Evolutionary conservation across 1,284 basidiomycete genomes (phyloP).

Genomic region (Fomitopsis betulina): DNA sequence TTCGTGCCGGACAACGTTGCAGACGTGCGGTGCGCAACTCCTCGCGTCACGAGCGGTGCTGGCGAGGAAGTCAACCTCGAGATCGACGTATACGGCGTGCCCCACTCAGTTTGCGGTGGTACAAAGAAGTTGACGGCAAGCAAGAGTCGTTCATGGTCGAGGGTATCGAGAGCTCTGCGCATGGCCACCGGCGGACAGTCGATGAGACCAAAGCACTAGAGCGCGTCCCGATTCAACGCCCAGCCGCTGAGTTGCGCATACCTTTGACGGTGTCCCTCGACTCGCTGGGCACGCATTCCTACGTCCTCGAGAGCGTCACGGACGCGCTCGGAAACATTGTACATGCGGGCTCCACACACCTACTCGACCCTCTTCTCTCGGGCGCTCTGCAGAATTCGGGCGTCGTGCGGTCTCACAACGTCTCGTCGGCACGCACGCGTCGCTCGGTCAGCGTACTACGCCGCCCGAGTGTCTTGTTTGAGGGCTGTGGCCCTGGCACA

Average conservation of each 20-base stretch:
- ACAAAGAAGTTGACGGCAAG: constrained; percentile 57
- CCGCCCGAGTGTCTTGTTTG: constrained; percentile 75
- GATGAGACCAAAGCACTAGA: constrained; percentile 16
- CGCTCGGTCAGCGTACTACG: constrained; percentile 72
- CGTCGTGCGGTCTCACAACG: constrained; percentile 4
- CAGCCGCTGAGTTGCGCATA: constrained; percentile 56
- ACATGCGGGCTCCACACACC: constrained; percentile 29
- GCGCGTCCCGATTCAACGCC: constrained; percentile 15
- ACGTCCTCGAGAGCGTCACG: constrained; percentile 67
- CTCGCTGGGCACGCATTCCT: constrained; percentile 59
- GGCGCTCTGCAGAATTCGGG: not conserved
- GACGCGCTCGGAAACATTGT: constrained; percentile 75
- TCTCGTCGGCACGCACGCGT: constrained; percentile 32
- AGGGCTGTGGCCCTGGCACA: constrained; percentile 64
- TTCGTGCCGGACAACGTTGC: constrained; percentile 46
- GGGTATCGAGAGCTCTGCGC: constrained; percentile 67
- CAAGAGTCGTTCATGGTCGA: constrained; percentile 74
- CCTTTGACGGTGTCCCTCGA: constrained; percentile 65
- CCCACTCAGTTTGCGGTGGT: constrained; percentile 80
- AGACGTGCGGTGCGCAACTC: constrained; percentile 56
- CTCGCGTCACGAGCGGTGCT: constrained; percentile 41
- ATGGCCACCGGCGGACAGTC: constrained; percentile 13
- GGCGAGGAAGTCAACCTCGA: constrained; percentile 58
- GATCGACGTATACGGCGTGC: constrained; percentile 73
- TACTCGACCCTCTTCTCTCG: not conserved